Evolutionary conservation across 2,329 filamentous ascomycete genomes (phyloP), one percentile per base, ranked within the genome.

Genomic region (Ambrosiella cleistominuta): DNA sequence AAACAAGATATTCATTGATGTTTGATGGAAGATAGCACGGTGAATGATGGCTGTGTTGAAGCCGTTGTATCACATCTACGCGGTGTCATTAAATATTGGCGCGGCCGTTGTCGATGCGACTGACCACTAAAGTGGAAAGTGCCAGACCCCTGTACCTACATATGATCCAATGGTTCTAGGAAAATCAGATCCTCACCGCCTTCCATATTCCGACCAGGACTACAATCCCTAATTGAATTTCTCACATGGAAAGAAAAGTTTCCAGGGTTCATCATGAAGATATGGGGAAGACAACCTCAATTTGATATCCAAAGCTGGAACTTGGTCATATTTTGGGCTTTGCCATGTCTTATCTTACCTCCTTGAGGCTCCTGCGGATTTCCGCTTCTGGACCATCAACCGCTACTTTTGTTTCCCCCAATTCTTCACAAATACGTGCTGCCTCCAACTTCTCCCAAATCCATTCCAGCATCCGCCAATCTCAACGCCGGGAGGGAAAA

Each of bases 391-490:
- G 37, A 11, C 40, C 17, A 39, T 27, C 27, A 27, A 5, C 27
- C 27, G 27, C 27, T 27, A 27, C 27, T 27, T 27, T n/a, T 51
- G 3, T 11, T 35, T 35, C 9, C 47, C 15, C 47, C 27, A 11
- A 36, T 11, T 35, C 13, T 19, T 35, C 19, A 6, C 58, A 54
- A 27, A 38, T 13, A 8, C 58, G 58, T 17, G 54, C 49, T 5
- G 54, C 58, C 17, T 63, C 63, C 8, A 64, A 63, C 47, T 74
- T 87, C 61, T 85, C 83, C 8, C 84, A 83, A 49, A 88, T 89
- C 65, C 78, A 81, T 63, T 74, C 77, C 51, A 85, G 85, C 12
- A 73, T 88, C 35, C 54, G 51, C 37, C 39, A 17, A 50, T 54
- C 37, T 52, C 56, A 27, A 57, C 44, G 36, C 12, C 56, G 51